phyloP scores from a whole-genome alignment of 257 asterid genomes.

The Solanum piurae region DNA sequence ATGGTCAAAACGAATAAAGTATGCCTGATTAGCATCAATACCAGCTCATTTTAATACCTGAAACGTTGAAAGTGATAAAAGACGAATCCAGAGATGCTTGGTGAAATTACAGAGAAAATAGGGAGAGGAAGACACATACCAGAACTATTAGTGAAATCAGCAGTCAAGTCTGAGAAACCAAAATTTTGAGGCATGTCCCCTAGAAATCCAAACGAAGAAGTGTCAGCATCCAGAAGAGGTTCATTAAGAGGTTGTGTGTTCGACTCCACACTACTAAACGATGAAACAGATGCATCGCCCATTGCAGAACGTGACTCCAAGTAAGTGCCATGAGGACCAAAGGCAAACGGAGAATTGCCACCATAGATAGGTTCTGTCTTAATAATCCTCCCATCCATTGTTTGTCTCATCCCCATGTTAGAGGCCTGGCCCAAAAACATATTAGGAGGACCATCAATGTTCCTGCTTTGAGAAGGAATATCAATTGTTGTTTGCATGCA shows the following conservation, averaged over 20 bases:
- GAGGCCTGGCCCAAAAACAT: conserved; percentile 43
- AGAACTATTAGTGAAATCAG: conserved; percentile 42
- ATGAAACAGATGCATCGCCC: conserved; percentile 56
- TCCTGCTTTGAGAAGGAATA: conserved; percentile 29
- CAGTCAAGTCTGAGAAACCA: conserved; percentile 39
- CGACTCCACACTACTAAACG: conserved; percentile 56
- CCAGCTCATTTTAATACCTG: not conserved
- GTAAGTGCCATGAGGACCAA: conserved; percentile 41
- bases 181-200: conserved; percentile 41
- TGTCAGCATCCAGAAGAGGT: conserved; percentile 48
- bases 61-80: not conserved
- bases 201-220: conserved; percentile 47
- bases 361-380: conserved; percentile 51
- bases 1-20: conserved; percentile 4
- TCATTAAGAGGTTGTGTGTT: conserved; percentile 47
- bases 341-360: conserved; percentile 42
- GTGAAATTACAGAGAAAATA: not conserved
- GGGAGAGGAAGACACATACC: conserved; percentile 19
- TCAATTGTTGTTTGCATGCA: conserved; percentile 31
- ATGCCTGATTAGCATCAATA: not conserved
- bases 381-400: conserved; percentile 39
- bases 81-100: not conserved
- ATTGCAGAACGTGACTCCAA: conserved; percentile 46
- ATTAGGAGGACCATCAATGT: conserved; percentile 32
- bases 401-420: conserved; percentile 35